Base-by-base conservation (phyloP, 208 protist species). In the Leishmania mexicana region DNA sequence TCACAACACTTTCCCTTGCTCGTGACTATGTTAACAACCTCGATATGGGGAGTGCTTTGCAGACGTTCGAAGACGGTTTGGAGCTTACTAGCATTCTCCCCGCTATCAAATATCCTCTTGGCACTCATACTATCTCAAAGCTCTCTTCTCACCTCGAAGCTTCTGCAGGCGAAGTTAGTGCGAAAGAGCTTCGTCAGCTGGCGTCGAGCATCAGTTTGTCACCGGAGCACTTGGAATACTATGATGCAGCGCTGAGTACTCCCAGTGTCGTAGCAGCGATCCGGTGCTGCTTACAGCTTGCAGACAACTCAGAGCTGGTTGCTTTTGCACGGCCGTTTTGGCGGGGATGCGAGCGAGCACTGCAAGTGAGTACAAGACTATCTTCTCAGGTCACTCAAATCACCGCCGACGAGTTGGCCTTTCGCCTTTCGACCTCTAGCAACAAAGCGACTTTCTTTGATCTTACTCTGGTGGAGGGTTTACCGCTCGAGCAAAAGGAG, bases 1-100 rank as follows among this genome's bases (percentile, higher is more conserved):
- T 68, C 38, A 86, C 71, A 21, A 51, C 35, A 13, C 79, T 88
- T 24, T 60, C 75, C 0, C 68, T 83, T 38, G 85, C 85, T 15
- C 80, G 85, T 7, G 79, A 58, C 45, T 85, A 88, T 68, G 19
- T 88, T 19, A 78, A 65, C 42, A 83, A 83, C 51, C 75, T 88
- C 45, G 60, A 84, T 21, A 51, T 88, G 3, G 7, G 79, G 35
- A 76, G 75, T 42, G 81, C 67, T 60, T 47, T 88, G 7, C 60
- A 78, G 31, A 81, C 80, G 2, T 49, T 88, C 17, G 85, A 88
- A 24, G 85, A 88, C 57, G 81, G 72, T 35, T 51, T 84, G 10
- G 81, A 88, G 57, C 78, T 88, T 3, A 65, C 81, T 17, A 53
- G 75, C 31, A 35, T 88, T 28, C 53, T 88, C 3, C 77, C 75